Conservation (phyloP, 768 basidiomycete genomes). For the Hebeloma cylindrosporum region DNA sequence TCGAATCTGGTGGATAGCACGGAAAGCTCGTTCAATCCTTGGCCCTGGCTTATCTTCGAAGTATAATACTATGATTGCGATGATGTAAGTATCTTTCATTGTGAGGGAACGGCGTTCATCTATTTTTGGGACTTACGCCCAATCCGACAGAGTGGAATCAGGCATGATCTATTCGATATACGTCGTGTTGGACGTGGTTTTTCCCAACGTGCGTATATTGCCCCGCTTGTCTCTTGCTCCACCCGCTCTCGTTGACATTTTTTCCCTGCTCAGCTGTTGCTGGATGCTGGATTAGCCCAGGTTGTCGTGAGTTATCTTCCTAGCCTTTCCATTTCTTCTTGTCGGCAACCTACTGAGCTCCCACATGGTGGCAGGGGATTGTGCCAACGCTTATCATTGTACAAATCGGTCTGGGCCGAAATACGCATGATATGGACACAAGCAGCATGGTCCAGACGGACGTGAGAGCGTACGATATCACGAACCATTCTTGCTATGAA, state of each 20-base stretch:
- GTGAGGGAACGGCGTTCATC: neutral
- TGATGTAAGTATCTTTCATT: constrained; percentile 24
- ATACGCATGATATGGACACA: constrained; percentile 21
- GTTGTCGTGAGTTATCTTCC: constrained; percentile 24
- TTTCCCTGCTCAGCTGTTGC: constrained; percentile 16
- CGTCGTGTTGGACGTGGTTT: constrained; percentile 26
- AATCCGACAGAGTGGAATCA: constrained; percentile 31
- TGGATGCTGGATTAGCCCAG: constrained; percentile 27
- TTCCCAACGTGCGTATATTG: constrained; percentile 19
- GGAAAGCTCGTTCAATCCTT: constrained; percentile 25
- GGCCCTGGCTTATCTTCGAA: constrained; percentile 23
- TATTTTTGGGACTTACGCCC: constrained; percentile 16
- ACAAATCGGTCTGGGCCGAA: constrained; percentile 28
- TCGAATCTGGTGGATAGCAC: constrained; percentile 33
- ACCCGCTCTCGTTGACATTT: neutral
- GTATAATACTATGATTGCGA: constrained; percentile 27
- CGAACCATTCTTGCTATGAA: constrained; percentile 19
- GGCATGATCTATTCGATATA: constrained; percentile 31
- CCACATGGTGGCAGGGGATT: constrained; percentile 32
- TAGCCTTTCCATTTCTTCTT: neutral
- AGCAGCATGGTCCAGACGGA: constrained; percentile 23
- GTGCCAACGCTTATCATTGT: constrained; percentile 33
- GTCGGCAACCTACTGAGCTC: too few relatives aligned
- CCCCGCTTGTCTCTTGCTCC: neutral
- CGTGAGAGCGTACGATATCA: constrained; percentile 18